phyloP scores from a whole-genome alignment of 768 basidiomycete genomes.

The Nidularia pulvinata region DNA sequence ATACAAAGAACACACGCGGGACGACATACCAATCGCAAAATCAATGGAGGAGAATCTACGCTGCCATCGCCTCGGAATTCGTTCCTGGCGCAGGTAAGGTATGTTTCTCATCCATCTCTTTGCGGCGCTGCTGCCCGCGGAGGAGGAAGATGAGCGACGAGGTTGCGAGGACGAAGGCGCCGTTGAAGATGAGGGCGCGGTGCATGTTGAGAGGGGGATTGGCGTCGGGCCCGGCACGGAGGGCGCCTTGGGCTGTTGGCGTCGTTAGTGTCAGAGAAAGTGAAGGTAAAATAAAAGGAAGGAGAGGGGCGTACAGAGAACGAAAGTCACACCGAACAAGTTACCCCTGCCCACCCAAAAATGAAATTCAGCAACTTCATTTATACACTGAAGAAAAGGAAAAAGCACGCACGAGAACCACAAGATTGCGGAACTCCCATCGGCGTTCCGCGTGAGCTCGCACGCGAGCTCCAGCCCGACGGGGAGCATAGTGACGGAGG shows the following conservation, averaged over 20 bases:
- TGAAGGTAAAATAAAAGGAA: not conserved
- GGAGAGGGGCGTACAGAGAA: constrained; percentile 47
- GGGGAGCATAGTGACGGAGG: constrained; percentile 71
- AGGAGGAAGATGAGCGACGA: constrained; percentile 46
- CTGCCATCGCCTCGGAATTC: no score
- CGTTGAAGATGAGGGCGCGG: constrained; percentile 67
- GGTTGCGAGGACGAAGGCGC: constrained; percentile 38
- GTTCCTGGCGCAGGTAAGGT: not conserved
- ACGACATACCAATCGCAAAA: no score
- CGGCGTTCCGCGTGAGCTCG: constrained; percentile 80
- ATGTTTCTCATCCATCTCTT: constrained; percentile 61
- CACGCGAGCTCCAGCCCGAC: constrained; percentile 77
- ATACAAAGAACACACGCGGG: no score
- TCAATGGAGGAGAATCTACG: no score
- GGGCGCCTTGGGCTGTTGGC: constrained; percentile 57
- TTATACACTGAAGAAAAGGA: not conserved
- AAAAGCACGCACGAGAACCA: constrained; percentile 63
- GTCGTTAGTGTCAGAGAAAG: not conserved
- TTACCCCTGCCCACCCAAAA: constrained; percentile 60
- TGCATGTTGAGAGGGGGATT: constrained; percentile 77
- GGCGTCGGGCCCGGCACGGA: constrained; percentile 61
- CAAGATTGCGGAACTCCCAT: constrained; percentile 72
- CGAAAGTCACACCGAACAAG: constrained; percentile 56
- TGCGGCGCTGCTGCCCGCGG: constrained; percentile 61
- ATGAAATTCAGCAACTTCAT: not conserved